These are phyloP conservation scores for Pyricularia grisea DNA, from an alignment of 2,329 filamentous ascomycete genomes.

Conservation along the genomic window DNA sequence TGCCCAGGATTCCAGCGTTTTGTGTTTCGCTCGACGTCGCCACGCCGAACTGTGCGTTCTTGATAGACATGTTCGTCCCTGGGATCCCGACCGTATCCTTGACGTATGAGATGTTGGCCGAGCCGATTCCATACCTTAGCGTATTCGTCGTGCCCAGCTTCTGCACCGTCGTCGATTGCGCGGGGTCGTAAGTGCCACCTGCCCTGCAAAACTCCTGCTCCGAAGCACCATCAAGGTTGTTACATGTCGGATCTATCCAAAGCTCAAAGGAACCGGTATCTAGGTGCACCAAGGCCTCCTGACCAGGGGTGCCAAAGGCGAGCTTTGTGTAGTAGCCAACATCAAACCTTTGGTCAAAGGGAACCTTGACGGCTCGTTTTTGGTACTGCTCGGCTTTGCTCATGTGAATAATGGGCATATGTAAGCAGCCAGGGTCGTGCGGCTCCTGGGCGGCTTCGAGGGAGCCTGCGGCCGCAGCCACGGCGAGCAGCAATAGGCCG, in stretches of 20 bases:
- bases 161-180: slow-evolving; percentile 28
- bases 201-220: slow-evolving; percentile 29
- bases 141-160: slow-evolving; percentile 24
- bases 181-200: slow-evolving; percentile 32
- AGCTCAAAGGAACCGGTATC: slow-evolving; percentile 53
- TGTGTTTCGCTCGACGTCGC: slow-evolving; percentile 40
- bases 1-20: slow-evolving; percentile 58
- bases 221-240: slow-evolving; percentile 29
- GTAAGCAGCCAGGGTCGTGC: slow-evolving; percentile 21
- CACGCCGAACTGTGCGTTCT: slow-evolving; percentile 55
- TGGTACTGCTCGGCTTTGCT: slow-evolving; percentile 29
- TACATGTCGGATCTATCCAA: slow-evolving; percentile 54
- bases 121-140: slow-evolving; percentile 41
- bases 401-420: slow-evolving; percentile 32
- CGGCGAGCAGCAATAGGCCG: slow-evolving; percentile 7
- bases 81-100: slow-evolving; percentile 33
- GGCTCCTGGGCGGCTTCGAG: slow-evolving; percentile 10
- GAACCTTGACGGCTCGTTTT: slow-evolving; percentile 31
- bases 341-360: slow-evolving; percentile 40
- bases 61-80: slow-evolving; percentile 29
- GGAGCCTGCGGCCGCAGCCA: slow-evolving; percentile 11
- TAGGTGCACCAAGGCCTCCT: slow-evolving; percentile 43
- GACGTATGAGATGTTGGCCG: slow-evolving; percentile 40
- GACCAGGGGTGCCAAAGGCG: slow-evolving; percentile 43
- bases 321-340: slow-evolving; percentile 44